Base-by-base conservation (phyloP, 768 basidiomycete genomes). In the Trametes gibbosa region DNA sequence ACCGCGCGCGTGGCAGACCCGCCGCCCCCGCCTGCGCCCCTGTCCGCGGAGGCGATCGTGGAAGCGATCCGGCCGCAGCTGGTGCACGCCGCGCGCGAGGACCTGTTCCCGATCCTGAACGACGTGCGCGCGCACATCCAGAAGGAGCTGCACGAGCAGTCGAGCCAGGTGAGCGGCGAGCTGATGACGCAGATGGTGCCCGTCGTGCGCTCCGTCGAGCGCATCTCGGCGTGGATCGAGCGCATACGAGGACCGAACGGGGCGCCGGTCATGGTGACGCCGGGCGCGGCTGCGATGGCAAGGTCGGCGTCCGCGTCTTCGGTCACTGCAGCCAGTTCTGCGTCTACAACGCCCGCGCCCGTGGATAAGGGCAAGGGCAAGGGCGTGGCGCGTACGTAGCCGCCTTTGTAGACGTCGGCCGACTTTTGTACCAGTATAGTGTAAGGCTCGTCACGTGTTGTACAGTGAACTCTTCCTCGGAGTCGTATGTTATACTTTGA, bases 161-260 rank as follows among this genome's bases (percentile, higher is more conserved):
- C 50, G 10, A 59, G 48, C 24, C 52, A 63, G 27, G 58, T 69
- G 13, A 64, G 52, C 29, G 49, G 47, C 9, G 55, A 56, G 12
- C 57, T 70, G 21, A 46, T 61, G 59, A 29, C 48, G 12, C 63
- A 68, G 46, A 50, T 70, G 25, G 19, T 27, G 0, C 55, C 62
- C 0, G 58, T 65, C 13, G 40, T 67, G 9, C 53, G 61, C 24
- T 60, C 63, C 9, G 63, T 65, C 23, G 57, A 68, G n/a, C 50
- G 57, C 5, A 62, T 70, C 14, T 53, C 56, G 2, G 56, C 48
- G 0, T 70, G 61, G 63, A 47, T 68, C 50, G 59, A 68, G 14
- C 40, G 43, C 8, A 50, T 60, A 23, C 60, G 52, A 8, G 32
- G 48, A 8, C 40, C 47, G 0, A 42, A n/a, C n/a, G 29, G 29